Evolutionary conservation across 306 rosid genomes (phyloP).

Genomic region (Gynostemma pentaphyllum): DNA sequence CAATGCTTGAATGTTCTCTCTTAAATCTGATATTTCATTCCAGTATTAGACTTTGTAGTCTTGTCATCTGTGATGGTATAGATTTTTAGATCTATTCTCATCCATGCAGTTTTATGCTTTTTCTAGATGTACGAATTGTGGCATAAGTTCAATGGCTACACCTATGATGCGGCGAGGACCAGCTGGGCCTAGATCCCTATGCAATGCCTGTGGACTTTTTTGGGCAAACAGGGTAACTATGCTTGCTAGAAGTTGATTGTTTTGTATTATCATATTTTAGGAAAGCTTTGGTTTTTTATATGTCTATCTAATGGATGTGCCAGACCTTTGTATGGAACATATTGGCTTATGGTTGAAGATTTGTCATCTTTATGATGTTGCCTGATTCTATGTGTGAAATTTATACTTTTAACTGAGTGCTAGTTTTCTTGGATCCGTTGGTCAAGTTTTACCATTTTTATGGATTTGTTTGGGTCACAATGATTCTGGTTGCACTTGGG

Average conservation of each 20-base stretch:
- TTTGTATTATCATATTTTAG: background rate
- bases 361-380: background rate
- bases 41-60: background rate
- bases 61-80: background rate
- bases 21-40: background rate
- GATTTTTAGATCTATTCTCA: background rate
- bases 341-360: background rate
- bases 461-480: background rate
- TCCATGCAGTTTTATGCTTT: constrained; percentile 15
- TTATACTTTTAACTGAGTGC: background rate
- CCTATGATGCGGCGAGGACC: constrained; percentile 99
- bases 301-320: background rate
- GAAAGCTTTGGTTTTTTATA: background rate
- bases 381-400: background rate
- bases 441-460: background rate
- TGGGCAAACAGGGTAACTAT: constrained; percentile 90
- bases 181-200: constrained; percentile 84
- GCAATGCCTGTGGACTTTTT: constrained; percentile 94
- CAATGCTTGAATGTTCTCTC: background rate
- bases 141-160: constrained; percentile 75
- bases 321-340: constrained; percentile 1
- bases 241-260: constrained; percentile 10
- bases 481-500: background rate
- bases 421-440: background rate
- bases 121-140: constrained; percentile 76